Evolutionary conservation across 2,329 filamentous ascomycete species (phyloP).

Genomic region (Cercospora janseana): DNA sequence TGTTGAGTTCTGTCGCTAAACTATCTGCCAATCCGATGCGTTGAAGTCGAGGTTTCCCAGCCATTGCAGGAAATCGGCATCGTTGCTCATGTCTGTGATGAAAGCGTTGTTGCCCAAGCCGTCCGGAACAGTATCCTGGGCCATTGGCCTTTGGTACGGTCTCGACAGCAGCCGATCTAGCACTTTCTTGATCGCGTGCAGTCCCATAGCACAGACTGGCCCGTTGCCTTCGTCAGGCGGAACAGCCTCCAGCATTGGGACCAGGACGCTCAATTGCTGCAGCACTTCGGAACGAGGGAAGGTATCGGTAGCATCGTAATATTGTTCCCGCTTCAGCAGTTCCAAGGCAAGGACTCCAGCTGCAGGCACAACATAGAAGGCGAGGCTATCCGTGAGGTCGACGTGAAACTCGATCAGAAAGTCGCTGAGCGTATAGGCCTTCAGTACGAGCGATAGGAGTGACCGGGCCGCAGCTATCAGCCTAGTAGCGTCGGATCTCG

Average conservation of each 20-base stretch:
- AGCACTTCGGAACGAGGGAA: conserved; percentile 23
- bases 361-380: conserved; percentile 23
- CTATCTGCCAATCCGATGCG: conserved; percentile 11
- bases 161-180: conserved; percentile 23
- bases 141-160: neutral
- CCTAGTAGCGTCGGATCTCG: conserved; percentile 12
- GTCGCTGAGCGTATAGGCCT: conserved; percentile 15
- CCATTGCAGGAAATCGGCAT: conserved; percentile 28
- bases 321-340: conserved; percentile 21
- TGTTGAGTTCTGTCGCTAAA: too few species aligned
- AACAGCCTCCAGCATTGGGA: conserved; percentile 21
- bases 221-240: conserved; percentile 23
- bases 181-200: conserved; percentile 25
- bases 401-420: conserved; percentile 22
- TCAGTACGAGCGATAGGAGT: conserved; percentile 21
- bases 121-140: conserved; percentile 1
- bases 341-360: conserved; percentile 27
- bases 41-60: conserved; percentile 24
- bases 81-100: conserved; percentile 20
- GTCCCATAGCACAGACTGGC: conserved; percentile 23
- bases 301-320: conserved; percentile 13
- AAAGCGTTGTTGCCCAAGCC: conserved; percentile 7
- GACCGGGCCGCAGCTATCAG: conserved; percentile 18
- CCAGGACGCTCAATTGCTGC: conserved; percentile 24
- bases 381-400: conserved; percentile 22